A percentile compares a stretch with the other conserved stretches of the same genome.
These are phyloP conservation scores for Bertia moriformis DNA, from an alignment of 2,329 filamentous ascomycete species.

Conservation along the genomic window DNA sequence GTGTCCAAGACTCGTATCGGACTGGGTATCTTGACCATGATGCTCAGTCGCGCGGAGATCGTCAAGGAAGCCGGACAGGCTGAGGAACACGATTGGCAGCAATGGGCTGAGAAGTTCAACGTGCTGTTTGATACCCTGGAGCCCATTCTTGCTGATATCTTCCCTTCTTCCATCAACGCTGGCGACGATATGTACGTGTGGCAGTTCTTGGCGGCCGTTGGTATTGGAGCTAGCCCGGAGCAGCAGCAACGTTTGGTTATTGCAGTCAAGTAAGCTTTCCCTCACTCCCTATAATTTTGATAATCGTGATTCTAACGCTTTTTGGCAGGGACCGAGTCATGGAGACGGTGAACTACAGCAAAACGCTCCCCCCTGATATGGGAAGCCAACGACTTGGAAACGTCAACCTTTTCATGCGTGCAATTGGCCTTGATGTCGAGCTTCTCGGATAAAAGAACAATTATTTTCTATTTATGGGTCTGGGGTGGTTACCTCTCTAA, in stretches of 20 bases:
- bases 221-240: slow-evolving; percentile 80
- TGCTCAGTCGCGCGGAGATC: slow-evolving; percentile 84
- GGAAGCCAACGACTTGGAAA: slow-evolving; percentile 70
- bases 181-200: slow-evolving; percentile 93
- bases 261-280: slow-evolving; percentile 57
- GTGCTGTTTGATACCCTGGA: slow-evolving; percentile 77
- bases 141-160: slow-evolving; percentile 68
- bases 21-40: slow-evolving; percentile 78
- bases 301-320: neutral
- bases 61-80: slow-evolving; percentile 68
- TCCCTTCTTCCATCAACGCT: slow-evolving; percentile 79
- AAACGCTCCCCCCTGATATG: slow-evolving; percentile 79
- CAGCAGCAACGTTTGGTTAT: slow-evolving; percentile 90
- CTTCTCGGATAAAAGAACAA: slow-evolving; percentile 25
- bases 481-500: too few species aligned
- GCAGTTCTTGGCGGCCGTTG: slow-evolving; percentile 92
- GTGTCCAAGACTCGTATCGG: slow-evolving; percentile 79
- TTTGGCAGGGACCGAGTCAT: slow-evolving; percentile 69
- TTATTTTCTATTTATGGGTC: too few species aligned
- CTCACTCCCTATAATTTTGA: neutral
- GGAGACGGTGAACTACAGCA: slow-evolving; percentile 79
- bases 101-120: slow-evolving; percentile 75
- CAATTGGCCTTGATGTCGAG: slow-evolving; percentile 95
- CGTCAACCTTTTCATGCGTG: slow-evolving; percentile 96
- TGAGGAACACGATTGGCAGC: slow-evolving; percentile 59